Evolutionary conservation across 192 early-diverging fungal genomes (phyloP).

Genomic region (Coemansia sp.): DNA sequence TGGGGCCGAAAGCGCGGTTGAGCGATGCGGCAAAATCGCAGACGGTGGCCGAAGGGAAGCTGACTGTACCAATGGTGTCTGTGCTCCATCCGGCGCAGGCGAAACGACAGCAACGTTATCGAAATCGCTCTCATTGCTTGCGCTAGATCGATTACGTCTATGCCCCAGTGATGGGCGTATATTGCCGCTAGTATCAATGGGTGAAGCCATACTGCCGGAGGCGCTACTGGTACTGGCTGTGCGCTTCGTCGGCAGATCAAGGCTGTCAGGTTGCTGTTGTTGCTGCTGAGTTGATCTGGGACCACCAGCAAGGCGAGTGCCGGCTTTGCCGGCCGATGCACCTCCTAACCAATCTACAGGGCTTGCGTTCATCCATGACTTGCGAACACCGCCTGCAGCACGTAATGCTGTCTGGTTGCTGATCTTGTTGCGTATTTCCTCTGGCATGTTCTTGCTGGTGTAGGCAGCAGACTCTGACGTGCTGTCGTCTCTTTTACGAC

Average conservation of each 20-base stretch:
- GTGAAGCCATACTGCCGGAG: constrained; percentile 2
- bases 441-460: constrained; percentile 56
- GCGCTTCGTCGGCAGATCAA: constrained; percentile 16
- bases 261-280: constrained; percentile 3
- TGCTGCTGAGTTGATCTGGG: constrained; percentile 1
- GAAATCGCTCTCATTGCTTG: constrained; percentile 29
- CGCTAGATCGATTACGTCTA: constrained; percentile 34
- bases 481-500: constrained; percentile 55
- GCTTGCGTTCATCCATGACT: constrained; percentile 60
- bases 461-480: constrained; percentile 36
- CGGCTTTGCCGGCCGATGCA: constrained; percentile 4
- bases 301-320: constrained; percentile 2
- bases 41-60: constrained; percentile 11
- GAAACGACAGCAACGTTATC: constrained; percentile 23
- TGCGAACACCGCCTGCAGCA: constrained; percentile 59
- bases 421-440: constrained; percentile 57
- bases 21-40: constrained; percentile 29
- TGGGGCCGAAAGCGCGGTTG: constrained; percentile 41
- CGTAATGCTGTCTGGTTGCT: constrained; percentile 64
- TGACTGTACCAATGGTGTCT: background rate
- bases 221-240: constrained; percentile 16
- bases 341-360: constrained; percentile 26
- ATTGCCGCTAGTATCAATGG: background rate
- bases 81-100: constrained; percentile 21
- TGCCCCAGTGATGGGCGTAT: constrained; percentile 11